Evolutionary conservation across 2,329 filamentous ascomycete genomes (phyloP).

Genomic region (Fusarium succisae): DNA sequence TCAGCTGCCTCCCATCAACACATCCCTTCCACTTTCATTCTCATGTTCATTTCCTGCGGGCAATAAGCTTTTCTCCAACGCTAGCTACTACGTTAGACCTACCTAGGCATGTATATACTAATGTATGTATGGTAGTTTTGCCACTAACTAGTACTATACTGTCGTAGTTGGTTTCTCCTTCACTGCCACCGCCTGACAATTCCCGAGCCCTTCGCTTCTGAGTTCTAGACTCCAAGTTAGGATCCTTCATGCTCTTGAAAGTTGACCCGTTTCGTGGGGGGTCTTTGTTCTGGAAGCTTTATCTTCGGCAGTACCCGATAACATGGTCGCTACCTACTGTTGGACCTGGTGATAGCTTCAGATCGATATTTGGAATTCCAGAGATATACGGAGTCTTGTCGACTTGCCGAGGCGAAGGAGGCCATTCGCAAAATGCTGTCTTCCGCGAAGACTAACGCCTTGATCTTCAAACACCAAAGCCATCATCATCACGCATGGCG

Average conservation of each 20-base stretch:
- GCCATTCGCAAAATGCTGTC: not conserved
- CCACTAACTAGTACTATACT: conserved; percentile 10
- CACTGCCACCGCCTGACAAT: not conserved
- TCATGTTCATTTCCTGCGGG: conserved; percentile 1
- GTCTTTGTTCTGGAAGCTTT: conserved; percentile 10
- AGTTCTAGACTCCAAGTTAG: conserved; percentile 24
- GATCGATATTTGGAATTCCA: conserved; percentile 12
- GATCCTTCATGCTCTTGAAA: not conserved
- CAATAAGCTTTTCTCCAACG: conserved; percentile 33
- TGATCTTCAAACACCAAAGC: not conserved
- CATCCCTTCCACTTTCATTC: not conserved
- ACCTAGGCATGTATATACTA: conserved; percentile 6
- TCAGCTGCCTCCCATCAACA: not conserved
- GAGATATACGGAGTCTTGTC: not conserved
- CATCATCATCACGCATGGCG: not conserved
- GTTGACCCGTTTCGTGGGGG: not conserved
- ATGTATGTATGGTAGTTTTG: conserved; percentile 23
- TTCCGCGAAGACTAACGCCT: conserved; percentile 10
- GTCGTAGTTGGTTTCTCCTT: not conserved
- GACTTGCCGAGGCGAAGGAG: not conserved
- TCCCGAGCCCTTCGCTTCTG: not conserved
- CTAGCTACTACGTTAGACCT: not conserved
- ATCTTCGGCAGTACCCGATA: not conserved
- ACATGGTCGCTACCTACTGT: not conserved
- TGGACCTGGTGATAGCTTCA: not conserved